phyloP scores from a whole-genome alignment of 306 rosid species.

The Cucurbita argyrosperma region DNA sequence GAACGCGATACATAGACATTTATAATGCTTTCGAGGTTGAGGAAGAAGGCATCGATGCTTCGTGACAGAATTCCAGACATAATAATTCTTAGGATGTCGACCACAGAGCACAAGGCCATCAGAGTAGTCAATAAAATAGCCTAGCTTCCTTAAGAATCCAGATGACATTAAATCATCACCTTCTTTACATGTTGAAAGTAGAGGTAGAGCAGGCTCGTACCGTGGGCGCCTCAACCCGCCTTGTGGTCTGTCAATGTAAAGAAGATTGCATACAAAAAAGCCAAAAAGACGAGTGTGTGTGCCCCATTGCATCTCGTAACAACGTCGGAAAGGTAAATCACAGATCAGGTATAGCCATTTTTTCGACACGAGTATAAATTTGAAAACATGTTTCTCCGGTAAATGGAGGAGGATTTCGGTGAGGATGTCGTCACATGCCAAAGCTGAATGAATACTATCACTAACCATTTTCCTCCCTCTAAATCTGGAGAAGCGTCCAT shows the following conservation, averaged over 20 bases:
- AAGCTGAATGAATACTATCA: constrained; percentile 24
- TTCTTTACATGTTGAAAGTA: constrained; percentile 57
- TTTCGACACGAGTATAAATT: constrained; percentile 36
- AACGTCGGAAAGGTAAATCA: constrained; percentile 31
- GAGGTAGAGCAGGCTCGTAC: constrained; percentile 52
- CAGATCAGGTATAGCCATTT: constrained; percentile 50
- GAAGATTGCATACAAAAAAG: constrained; percentile 47
- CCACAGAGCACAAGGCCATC: constrained; percentile 60
- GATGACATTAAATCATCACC: constrained; percentile 53
- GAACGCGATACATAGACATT: constrained; percentile 48
- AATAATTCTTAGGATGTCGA: constrained; percentile 46
- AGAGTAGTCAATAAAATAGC: constrained; percentile 56
- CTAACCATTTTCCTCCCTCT: constrained; percentile 19
- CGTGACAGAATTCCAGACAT: constrained; percentile 39
- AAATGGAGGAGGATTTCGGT: constrained; percentile 45
- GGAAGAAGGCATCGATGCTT: constrained; percentile 39
- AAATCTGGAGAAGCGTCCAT: not conserved
- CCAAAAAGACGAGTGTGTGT: constrained; percentile 44
- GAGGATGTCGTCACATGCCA: constrained; percentile 56
- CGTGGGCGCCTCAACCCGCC: constrained; percentile 28
- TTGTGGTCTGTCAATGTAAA: constrained; percentile 58
- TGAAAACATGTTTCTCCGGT: constrained; percentile 39
- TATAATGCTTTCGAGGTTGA: constrained; percentile 50
- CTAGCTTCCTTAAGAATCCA: constrained; percentile 39
- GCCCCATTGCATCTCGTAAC: constrained; percentile 35